A percentile compares a stretch with the other conserved stretches of the same genome.
phyloP scores from a whole-genome alignment of 1,284 basidiomycete species.

The Leccinum pallidistipes region DNA sequence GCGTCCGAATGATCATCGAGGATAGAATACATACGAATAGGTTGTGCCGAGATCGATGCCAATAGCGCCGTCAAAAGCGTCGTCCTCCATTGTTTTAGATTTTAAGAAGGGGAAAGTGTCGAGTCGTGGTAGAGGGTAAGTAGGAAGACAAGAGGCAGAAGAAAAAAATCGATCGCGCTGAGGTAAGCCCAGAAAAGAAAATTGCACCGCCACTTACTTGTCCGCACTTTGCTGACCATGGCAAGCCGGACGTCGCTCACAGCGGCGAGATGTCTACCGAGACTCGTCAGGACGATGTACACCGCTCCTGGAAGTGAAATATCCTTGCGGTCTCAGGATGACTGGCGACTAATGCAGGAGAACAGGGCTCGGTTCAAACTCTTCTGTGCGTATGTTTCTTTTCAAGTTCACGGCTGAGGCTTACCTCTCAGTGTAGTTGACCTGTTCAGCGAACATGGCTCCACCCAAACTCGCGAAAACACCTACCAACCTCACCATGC shows the following conservation, averaged over 20 bases:
- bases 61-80: constrained; percentile 89
- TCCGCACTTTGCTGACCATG: constrained; percentile 34
- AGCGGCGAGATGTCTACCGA: constrained; percentile 31
- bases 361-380: constrained; percentile 53
- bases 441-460: constrained; percentile 71
- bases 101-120: constrained; percentile 36
- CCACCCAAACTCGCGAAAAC: constrained; percentile 70
- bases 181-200: constrained; percentile 37
- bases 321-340: constrained; percentile 48
- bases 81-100: constrained; percentile 81
- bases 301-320: constrained; percentile 34
- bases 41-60: constrained; percentile 94
- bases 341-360: constrained; percentile 65
- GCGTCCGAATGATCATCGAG: constrained; percentile 5
- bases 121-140: constrained; percentile 29
- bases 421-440: constrained; percentile 49
- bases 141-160: constrained; percentile 8
- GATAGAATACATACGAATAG: constrained; percentile 67
- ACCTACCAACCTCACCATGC: constrained; percentile 75
- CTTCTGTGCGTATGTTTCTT: constrained; percentile 42
- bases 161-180: constrained; percentile 41
- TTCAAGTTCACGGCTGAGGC: constrained; percentile 12
- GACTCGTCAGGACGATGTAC: constrained; percentile 32
- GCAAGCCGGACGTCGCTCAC: constrained; percentile 41
- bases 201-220: constrained; percentile 48